Base-by-base conservation (phyloP, 345 rosid genomes). In the Eucalyptus dawsonii region DNA sequence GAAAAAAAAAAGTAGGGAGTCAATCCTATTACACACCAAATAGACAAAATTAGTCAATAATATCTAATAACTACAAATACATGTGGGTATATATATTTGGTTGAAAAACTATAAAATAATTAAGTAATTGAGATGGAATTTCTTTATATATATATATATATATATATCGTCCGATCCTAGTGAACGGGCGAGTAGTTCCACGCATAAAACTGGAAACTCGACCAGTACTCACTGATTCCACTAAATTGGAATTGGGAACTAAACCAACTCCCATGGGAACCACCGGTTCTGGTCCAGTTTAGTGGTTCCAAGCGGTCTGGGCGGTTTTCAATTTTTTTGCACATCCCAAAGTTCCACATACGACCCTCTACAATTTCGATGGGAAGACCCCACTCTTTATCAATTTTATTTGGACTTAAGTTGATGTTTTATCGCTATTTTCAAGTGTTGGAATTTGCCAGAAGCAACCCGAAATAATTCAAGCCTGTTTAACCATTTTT, bases 271-370 rank as follows among this genome's bases (percentile, higher is more conserved):
- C 25, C 11, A 53, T 21, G 11, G 25, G 10, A 53, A 53, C 24
- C 58, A 21, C 11, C 2, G 5, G 1, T 53, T 53, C 2, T 0
- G 2, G 25, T 53, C 24, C 2, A 53, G 2, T 53, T 10, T 19
- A 53, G 56, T 53, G 2, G 24, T 53, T 53, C 0, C 0, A 0
- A 53, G 25, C 0, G 5, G 5, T 21, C 5, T 0, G 4, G 0
- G 5, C 0, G 0, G 11, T 53, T 53, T 53, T 7, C 5, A 0
- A 8, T 53, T 53, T 53, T 53, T 53, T 53, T 21, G 58, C 11
- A 21, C 25, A 53, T 53, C 25, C 58, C 25, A 3, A 3, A 53
- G 25, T 21, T 53, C 58, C 25, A 2, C 58, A 53, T 8, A 21
- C 5, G 25, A 53, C 25, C 42, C 42, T 72, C 25, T 17, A 72